Base-by-base conservation (phyloP, 75 land plant genomes). In the Gnetum montanum region DNA sequence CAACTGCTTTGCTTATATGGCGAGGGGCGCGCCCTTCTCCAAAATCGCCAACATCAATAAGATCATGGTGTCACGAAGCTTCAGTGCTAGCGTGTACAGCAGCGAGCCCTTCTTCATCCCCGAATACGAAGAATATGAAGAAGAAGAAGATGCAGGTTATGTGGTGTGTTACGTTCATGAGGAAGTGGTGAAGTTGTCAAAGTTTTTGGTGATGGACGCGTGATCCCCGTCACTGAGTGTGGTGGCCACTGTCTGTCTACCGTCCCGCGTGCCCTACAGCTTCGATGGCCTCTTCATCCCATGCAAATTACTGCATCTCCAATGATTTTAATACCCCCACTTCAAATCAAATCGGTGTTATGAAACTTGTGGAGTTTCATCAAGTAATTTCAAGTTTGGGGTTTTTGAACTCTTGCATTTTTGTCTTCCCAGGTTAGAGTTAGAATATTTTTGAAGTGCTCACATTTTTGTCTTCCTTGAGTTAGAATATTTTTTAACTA, bases 261-360 rank as follows among this genome's bases (percentile, higher is more conserved):
- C 96, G 0, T 46, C 45, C 11, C 53, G 91, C 22, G 84, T 90
- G 35, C 96, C 96, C 19, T 77, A 74, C 59, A 91, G 96, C 1
- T 86, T 90, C 34, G 91, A 90, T 31, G 96, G 96, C 2, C 61
- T 70, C 12, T 90, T 90, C 33, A 71, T 90, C n/a, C n/a, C n/a
- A n/a, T n/a, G n/a, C n/a, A n/a, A n/a, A n/a, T n/a, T 24, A 65
- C n/a, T n/a, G n/a, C n/a, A n/a, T n/a, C n/a, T n/a, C n/a, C n/a
- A n/a, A n/a, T n/a, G n/a, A n/a, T n/a, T n/a, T n/a, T n/a, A n/a
- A n/a, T n/a, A n/a, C n/a, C n/a, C n/a, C n/a, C n/a, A n/a, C n/a
- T n/a, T n/a, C n/a, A n/a, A n/a, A n/a, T n/a, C n/a, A n/a, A n/a
- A n/a, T n/a, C n/a, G n/a, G n/a, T n/a, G n/a, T n/a, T n/a, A n/a